phyloP scores from a whole-genome alignment of 1,139 yeast genomes.

The Yamadazyma oceani region DNA sequence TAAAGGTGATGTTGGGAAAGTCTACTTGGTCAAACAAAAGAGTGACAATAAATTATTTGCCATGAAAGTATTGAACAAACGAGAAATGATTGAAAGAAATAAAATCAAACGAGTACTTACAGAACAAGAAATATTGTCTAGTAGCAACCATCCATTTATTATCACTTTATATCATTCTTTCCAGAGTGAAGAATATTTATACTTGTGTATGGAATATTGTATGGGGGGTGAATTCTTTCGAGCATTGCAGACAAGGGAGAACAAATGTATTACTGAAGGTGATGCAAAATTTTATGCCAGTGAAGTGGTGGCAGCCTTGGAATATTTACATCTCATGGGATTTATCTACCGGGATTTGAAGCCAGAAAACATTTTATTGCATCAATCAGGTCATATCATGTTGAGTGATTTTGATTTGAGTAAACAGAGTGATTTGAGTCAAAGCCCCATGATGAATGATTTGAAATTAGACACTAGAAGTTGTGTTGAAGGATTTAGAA shows the following conservation, averaged over 20 bases:
- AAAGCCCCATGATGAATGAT: slow-evolving; percentile 24
- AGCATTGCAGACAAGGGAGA: slow-evolving; percentile 87
- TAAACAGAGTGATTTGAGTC: slow-evolving; percentile 64
- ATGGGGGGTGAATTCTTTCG: slow-evolving; percentile 99
- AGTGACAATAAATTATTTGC: slow-evolving; percentile 76
- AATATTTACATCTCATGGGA: slow-evolving; percentile 93
- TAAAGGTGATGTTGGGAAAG: slow-evolving; percentile 98
- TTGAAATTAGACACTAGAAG: slow-evolving; percentile 76
- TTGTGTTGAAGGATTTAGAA: slow-evolving; percentile 92
- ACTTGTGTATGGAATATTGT: slow-evolving; percentile 97
- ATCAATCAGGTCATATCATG: slow-evolving; percentile 98
- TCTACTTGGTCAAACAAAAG: slow-evolving; percentile 85
- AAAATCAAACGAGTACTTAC: slow-evolving; percentile 93
- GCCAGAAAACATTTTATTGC: slow-evolving; percentile 90
- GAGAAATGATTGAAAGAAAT: slow-evolving; percentile 93
- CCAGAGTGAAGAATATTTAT: slow-evolving; percentile 90
- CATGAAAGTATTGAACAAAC: slow-evolving; percentile 85
- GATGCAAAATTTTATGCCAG: slow-evolving; percentile 96
- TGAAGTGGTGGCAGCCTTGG: slow-evolving; percentile 96
- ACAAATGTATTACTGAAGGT: slow-evolving; percentile 80
- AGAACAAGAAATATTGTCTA: slow-evolving; percentile 94
- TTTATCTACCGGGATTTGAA: slow-evolving; percentile 92
- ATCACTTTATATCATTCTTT: slow-evolving; percentile 95
- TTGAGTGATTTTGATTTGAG: slow-evolving; percentile 94
- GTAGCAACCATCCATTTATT: slow-evolving; percentile 95